phyloP scores from a whole-genome alignment of 2,329 filamentous ascomycete genomes.

The Coniochaeta sp. region DNA sequence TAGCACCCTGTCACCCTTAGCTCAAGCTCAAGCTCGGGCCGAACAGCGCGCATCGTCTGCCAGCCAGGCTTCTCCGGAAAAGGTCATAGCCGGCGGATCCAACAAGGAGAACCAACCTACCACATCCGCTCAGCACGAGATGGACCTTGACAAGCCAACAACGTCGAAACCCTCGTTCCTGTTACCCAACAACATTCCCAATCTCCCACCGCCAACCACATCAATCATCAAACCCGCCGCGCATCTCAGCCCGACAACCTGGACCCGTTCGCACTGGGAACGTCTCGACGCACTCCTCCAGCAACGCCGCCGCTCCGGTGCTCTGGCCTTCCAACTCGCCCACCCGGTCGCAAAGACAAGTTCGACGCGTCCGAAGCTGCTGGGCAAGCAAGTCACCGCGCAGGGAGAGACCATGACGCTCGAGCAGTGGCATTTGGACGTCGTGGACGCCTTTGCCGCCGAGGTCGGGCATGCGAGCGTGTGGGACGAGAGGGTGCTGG shows the following conservation, averaged over 20 bases:
- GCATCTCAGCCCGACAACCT: conserved; percentile 7
- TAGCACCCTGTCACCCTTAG: conserved; percentile 37
- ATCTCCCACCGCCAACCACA: not conserved
- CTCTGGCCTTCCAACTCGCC: conserved; percentile 27
- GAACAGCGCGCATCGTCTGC: conserved; percentile 8
- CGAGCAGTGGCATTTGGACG: conserved; percentile 49
- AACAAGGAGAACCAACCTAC: conserved; percentile 24
- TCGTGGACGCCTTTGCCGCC: conserved; percentile 44
- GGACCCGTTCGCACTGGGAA: conserved; percentile 37
- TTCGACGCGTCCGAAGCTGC: conserved; percentile 18
- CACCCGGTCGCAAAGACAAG: conserved; percentile 6
- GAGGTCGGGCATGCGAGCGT: conserved; percentile 13
- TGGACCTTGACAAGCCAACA: conserved; percentile 1
- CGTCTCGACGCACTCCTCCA: conserved; percentile 44
- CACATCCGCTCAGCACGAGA: not conserved
- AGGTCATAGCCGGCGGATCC: conserved; percentile 7
- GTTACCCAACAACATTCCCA: conserved; percentile 1
- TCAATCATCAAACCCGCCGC: conserved; percentile 3
- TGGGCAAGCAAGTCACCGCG: conserved; percentile 40
- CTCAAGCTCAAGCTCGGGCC: conserved; percentile 26
- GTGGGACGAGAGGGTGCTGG: conserved; percentile 42
- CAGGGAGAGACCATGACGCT: conserved; percentile 39
- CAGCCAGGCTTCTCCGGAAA: conserved; percentile 6
- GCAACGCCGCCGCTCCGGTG: conserved; percentile 36
- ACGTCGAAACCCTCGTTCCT: not conserved